Base-by-base conservation (phyloP, 2,329 filamentous ascomycete species). In the Talaromyces atroroseus region DNA sequence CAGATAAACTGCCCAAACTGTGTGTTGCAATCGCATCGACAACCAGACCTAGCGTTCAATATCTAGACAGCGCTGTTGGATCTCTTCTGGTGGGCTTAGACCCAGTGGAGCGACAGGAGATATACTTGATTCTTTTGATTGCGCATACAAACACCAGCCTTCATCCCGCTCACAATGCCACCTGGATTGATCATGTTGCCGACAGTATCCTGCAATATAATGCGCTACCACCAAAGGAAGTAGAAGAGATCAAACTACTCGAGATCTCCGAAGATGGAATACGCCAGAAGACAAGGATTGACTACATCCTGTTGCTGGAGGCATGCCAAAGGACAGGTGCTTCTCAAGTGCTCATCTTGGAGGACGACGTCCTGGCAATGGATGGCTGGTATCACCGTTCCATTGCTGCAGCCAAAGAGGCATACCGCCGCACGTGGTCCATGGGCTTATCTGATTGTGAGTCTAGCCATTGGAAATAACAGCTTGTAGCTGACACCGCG, bases 321-420 rank as follows among this genome's bases (percentile, higher is more conserved):
- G 67, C 68, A 12, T 79, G 77, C 61, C 59, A 69, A 24, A 63
- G 65, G 32, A 65, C 66, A 5, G 67, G 67, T 18, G 65, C 74
- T 12, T 68, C 70, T 2, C 76, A 76, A 60, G 68, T 75, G 36
- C 65, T 69, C 6, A 74, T 79, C 36, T 61, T 79, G 3, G 77
- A 80, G 60, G 77, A 79, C 59, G 77, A 79, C 60, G 68, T 74
- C 2, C 54, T 80, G 2, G 75, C 74, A 29, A 68, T 75, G 61
- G 74, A 77, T 53, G 76, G 76, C 16, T 79, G 77, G 76, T 77
- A 73, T 59, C 67, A 73, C 49, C 70, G 74, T 3, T 73, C 73
- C 0, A 65, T 72, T 36, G 58, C 65, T 5, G 76, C 70, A 0
- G 26, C 69, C 68, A 2, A 70, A 75, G 54, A 59, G 59, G 36